Percentiles rank a stretch among this genome's conserved stretches.
Evolutionary conservation across 495 filamentous ascomycete species (phyloP).

Genomic region (Daldinia concentrica): DNA sequence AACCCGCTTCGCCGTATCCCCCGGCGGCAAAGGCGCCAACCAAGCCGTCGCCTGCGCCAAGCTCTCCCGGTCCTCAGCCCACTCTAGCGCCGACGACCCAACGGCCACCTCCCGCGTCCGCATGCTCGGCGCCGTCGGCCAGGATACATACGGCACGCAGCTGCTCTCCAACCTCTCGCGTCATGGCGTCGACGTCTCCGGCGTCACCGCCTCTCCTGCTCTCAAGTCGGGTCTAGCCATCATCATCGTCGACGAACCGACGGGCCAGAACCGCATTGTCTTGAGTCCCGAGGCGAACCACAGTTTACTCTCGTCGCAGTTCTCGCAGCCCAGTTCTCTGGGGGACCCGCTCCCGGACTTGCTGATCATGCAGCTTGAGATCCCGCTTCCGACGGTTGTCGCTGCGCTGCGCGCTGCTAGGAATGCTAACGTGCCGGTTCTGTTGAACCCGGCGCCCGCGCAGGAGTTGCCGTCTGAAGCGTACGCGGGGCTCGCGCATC

Average conservation of each 20-base stretch:
- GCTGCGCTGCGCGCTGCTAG: conserved; percentile 67
- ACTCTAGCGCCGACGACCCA: conserved; percentile 40
- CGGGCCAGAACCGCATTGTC: conserved; percentile 88
- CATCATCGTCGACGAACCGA: conserved; percentile 80
- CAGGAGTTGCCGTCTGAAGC: conserved; percentile 71
- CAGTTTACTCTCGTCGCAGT: conserved; percentile 36
- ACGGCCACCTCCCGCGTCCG: conserved; percentile 66
- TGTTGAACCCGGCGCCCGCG: conserved; percentile 89
- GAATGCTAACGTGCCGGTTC: conserved; percentile 62
- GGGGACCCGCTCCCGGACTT: conserved; percentile 62
- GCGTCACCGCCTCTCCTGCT: conserved; percentile 59
- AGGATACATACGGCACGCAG: conserved; percentile 67
- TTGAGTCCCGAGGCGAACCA: conserved; percentile 84
- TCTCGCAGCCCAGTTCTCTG: conserved; percentile 42
- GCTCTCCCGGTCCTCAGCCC: conserved; percentile 49
- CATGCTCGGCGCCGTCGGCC: conserved; percentile 87
- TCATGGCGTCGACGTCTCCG: conserved; percentile 70
- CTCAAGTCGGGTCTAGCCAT: conserved; percentile 80
- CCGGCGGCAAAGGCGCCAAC: conserved; percentile 95
- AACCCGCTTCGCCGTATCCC: conserved; percentile 77
- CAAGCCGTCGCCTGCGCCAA: conserved; percentile 82
- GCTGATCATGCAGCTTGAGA: conserved; percentile 89
- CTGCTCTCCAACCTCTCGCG: conserved; percentile 61
- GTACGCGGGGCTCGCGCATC: conserved; percentile 74
- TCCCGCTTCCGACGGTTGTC: conserved; percentile 76